Evolutionary conservation across 768 basidiomycete genomes (phyloP).

Genomic region (Coprinellus micaceus): DNA sequence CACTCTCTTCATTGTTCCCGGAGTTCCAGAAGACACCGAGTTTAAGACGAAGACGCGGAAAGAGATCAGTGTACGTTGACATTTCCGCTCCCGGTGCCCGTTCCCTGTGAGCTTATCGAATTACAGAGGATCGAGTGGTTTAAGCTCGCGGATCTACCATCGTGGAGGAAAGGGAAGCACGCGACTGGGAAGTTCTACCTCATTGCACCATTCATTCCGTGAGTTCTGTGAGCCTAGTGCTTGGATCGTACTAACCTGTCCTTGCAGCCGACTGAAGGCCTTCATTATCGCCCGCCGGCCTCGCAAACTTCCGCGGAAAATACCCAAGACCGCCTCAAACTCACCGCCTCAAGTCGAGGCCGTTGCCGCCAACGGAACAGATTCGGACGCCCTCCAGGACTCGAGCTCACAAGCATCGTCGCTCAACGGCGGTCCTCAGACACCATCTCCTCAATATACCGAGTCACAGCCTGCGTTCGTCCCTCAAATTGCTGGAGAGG

Average conservation of each 20-base stretch:
- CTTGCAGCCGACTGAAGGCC: conserved; percentile 54
- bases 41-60: conserved; percentile 95
- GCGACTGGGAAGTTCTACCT: conserved; percentile 85
- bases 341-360: conserved; percentile 1
- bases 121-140: conserved; percentile 96
- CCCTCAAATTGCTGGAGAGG: conserved; percentile 32
- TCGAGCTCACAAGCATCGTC: conserved; percentile 68
- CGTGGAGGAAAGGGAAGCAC: conserved; percentile 79
- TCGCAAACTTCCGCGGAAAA: conserved; percentile 35
- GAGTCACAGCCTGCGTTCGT: conserved; percentile 33
- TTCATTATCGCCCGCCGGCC: conserved; percentile 67
- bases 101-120: conserved; percentile 7
- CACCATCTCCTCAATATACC: conserved; percentile 58
- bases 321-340: conserved; percentile 12
- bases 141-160: conserved; percentile 80
- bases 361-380: conserved; percentile 7
- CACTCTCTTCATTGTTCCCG: conserved; percentile 85
- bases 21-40: conserved; percentile 80
- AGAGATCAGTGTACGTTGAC: conserved; percentile 86
- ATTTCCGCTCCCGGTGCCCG: too few species aligned
- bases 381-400: conserved; percentile 44
- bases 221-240: conserved; percentile 20
- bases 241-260: conserved; percentile 8
- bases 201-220: conserved; percentile 92
- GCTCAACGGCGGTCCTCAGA: conserved; percentile 55